These are phyloP conservation scores for Carnegiea gigantea DNA, from an alignment of 179 eudicot species.

Conservation along the genomic window DNA sequence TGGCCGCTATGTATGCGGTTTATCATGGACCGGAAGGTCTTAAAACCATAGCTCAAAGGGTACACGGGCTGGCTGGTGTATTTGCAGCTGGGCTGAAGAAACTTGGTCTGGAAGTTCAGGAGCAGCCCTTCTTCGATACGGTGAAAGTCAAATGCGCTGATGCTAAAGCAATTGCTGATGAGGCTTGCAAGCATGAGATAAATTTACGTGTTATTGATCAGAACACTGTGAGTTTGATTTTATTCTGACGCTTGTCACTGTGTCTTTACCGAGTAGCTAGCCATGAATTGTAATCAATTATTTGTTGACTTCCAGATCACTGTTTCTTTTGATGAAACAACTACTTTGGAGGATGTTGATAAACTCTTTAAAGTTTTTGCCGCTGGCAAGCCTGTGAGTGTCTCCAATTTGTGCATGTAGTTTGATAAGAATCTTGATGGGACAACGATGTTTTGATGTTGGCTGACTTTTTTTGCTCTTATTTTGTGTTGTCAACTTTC, in stretches of 20 bases:
- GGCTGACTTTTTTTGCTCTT: not conserved
- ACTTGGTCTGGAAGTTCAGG: conserved; percentile 81
- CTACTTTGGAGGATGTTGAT: conserved; percentile 89
- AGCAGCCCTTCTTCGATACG: conserved; percentile 83
- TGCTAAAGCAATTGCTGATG: conserved; percentile 68
- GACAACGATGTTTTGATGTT: not conserved
- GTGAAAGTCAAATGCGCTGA: conserved; percentile 77
- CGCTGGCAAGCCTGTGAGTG: conserved; percentile 75
- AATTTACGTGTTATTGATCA: conserved; percentile 74
- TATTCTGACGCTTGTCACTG: not conserved
- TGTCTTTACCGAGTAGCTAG: not conserved
- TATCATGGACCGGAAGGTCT: conserved; percentile 99
- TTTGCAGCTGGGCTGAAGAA: conserved; percentile 85
- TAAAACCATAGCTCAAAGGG: conserved; percentile 85
- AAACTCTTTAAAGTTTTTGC: conserved; percentile 79
- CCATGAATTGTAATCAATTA: conserved; percentile 8
- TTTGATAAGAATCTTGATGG: conserved; percentile 1
- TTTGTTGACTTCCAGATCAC: conserved; percentile 55
- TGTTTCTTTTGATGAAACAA: conserved; percentile 87
- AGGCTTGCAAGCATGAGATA: conserved; percentile 71
- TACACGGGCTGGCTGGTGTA: conserved; percentile 86
- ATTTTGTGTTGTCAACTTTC: conserved; percentile 18
- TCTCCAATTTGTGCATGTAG: not conserved
- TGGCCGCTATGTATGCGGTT: conserved; percentile 98
- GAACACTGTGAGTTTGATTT: conserved; percentile 61